Evolutionary conservation across 805 yeast genomes (phyloP).

Genomic region (Helenozyma baotianmanensis): DNA sequence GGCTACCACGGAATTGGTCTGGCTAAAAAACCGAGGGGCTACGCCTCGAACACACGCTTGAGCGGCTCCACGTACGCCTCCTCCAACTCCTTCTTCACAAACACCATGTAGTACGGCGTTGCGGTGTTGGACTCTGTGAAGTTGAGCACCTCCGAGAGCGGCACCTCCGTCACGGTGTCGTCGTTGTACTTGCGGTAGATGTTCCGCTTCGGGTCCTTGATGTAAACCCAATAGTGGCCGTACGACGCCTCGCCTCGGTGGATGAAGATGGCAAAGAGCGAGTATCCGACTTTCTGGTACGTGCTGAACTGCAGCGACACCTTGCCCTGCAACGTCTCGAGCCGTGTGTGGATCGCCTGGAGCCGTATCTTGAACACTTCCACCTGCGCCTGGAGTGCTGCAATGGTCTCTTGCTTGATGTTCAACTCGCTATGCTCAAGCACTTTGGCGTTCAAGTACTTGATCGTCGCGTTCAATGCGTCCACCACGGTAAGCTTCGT

Average conservation of each 20-base stretch:
- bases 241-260: conserved; percentile 95
- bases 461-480: conserved; percentile 49
- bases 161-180: conserved; percentile 85
- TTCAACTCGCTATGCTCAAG: conserved; percentile 28
- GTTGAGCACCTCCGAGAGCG: conserved; percentile 60
- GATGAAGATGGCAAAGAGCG: conserved; percentile 85
- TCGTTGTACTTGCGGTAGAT: conserved; percentile 90
- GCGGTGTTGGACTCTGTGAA: conserved; percentile 71
- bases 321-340: conserved; percentile 41
- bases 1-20: too few relatives aligned
- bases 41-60: conserved; percentile 41
- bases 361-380: conserved; percentile 44
- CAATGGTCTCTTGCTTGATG: conserved; percentile 45
- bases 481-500: conserved; percentile 35
- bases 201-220: conserved; percentile 63
- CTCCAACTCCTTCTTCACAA: conserved; percentile 60
- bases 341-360: conserved; percentile 33
- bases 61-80: conserved; percentile 59
- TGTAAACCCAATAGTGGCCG: conserved; percentile 97
- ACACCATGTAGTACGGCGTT: conserved; percentile 90
- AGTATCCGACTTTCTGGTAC: conserved; percentile 65
- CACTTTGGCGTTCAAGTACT: conserved; percentile 46
- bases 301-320: conserved; percentile 59
- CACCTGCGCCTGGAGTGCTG: conserved; percentile 44
- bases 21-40: too few relatives aligned